Conservation (phyloP, 2,329 filamentous ascomycete species). For the Fonsecaea nubica region DNA sequence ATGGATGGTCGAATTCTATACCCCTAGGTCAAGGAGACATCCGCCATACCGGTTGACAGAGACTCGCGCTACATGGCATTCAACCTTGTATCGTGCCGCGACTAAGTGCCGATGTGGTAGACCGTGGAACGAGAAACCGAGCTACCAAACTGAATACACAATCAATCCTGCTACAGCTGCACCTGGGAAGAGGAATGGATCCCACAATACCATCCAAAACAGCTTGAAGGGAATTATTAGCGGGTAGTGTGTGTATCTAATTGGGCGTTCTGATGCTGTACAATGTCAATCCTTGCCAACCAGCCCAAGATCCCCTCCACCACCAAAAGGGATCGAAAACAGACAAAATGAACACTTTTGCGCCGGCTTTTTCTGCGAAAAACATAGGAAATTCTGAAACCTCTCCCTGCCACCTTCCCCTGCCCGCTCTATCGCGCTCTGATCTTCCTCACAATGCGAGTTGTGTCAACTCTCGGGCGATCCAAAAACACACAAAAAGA, state of each 20-base stretch:
- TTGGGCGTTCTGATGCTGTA: constrained; percentile 29
- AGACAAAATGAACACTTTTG: constrained; percentile 23
- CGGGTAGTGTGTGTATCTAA: constrained; percentile 19
- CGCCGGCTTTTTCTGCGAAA: constrained; percentile 32
- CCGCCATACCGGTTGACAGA: too few species aligned
- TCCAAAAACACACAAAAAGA: constrained; percentile 7
- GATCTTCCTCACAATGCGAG: not conserved
- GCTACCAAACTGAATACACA: not conserved
- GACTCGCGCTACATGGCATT: too few species aligned
- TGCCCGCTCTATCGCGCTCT: constrained; percentile 1
- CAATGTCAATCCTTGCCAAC: constrained; percentile 20
- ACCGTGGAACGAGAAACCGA: not conserved
- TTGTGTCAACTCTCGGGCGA: not conserved
- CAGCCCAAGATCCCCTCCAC: constrained; percentile 10
- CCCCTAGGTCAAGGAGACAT: too few species aligned
- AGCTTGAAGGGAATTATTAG: constrained; percentile 9
- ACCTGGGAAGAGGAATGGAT: not conserved
- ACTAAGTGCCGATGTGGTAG: not conserved
- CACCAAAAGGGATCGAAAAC: constrained; percentile 13
- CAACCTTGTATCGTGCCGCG: too few species aligned
- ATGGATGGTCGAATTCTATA: too few species aligned
- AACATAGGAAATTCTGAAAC: constrained; percentile 28
- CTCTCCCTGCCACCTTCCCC: constrained; percentile 1
- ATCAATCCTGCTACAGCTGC: not conserved
- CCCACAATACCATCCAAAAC: not conserved